Base-by-base conservation (phyloP, 305 asterid genomes). In the Euphrasia arctica region DNA sequence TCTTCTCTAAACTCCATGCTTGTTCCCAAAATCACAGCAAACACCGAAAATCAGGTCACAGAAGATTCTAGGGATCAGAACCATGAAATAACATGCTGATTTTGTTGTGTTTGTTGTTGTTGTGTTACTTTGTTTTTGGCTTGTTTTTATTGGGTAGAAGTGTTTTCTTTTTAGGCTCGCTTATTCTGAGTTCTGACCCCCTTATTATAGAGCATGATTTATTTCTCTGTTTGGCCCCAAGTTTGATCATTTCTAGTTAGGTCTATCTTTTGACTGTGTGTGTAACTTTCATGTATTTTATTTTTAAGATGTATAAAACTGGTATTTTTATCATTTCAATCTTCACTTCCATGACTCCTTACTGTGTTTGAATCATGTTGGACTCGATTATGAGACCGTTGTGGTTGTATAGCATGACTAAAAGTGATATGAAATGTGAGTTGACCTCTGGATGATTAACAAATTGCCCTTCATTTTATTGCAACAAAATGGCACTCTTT, bases 41-140 rank as follows among this genome's bases (percentile, higher is more conserved):
- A 25, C 34, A 69, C 78, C 0, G 85, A 82, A 66, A 80, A 70
- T 62, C 79, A 80, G 50, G 68, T 61, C 49, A 63, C 78, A 56
- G 85, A 75, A 52, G 91, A 75, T 60, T 70, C 85, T 58, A 79
- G 86, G 74, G 85, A 82, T 72, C 89, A 72, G 68, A 72, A 70
- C 78, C 88, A 70, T 22, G 80, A 72, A 62, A 52, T 76, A 56
- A 64, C 84, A n/a, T 79, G 78, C 77, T 82, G 80, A 81, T 71
- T 29, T 39, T 3, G 55, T 2, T 48, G 14, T 47, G 52, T 18
- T 62, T 51, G 22, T 74, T 69, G 75, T 65, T 36, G 5, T 63
- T 57, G 77, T 65, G 74, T 61, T 60, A 62, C 51, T 62, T 34
- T 63, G 43, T 58, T 58, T 4, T 29, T 29, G 11, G 34, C 9